Base-by-base conservation (phyloP, 2,329 filamentous ascomycete genomes). In the Pyrenophora graminea region DNA sequence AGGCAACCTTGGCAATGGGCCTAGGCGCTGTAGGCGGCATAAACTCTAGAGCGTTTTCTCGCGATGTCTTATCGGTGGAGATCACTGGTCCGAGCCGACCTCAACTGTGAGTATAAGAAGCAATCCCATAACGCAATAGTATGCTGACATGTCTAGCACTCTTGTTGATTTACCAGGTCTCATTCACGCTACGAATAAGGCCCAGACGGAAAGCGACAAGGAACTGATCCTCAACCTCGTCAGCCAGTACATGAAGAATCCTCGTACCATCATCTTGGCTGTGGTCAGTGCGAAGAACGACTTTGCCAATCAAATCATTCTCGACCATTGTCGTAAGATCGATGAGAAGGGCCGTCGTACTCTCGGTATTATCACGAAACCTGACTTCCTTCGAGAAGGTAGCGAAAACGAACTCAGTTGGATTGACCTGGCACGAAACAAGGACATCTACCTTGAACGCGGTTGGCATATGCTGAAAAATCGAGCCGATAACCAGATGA, bases 381-480 rank as follows among this genome's bases (percentile, higher is more conserved):
- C 80, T 0, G 82, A 85, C 53, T 64, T 68, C 3, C 64, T 80
- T 0, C 61, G 58, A 0, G 45, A 67, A 0, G 75, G 73, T 0
- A 73, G 75, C 4, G 76, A 83, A 0, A 74, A 76, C 4, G 76
- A 83, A 49, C 55, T 48, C 1, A 64, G 53, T 2, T 81, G 75
- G 51, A 55, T 79, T 15, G 62, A 73, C 5, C 51, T 78, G 0
- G 73, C 72, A 0, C 64, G 67, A 45, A 77, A 78, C 55, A 64
- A 72, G 18, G 64, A 77, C 39, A 66, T 77, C 36, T 58, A 64
- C 12, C 67, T 79, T 30, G 61, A 73, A 21, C 73, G 79, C 0
- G 81, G 80, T 0, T 85, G 80, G 81, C 80, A 85, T 55, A 76
- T 83, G 15, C 56, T 85, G 4, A 79, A 76, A 17, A 85, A 85